Conservation (phyloP, 805 yeast species). For the Candida coquimbonensis region DNA sequence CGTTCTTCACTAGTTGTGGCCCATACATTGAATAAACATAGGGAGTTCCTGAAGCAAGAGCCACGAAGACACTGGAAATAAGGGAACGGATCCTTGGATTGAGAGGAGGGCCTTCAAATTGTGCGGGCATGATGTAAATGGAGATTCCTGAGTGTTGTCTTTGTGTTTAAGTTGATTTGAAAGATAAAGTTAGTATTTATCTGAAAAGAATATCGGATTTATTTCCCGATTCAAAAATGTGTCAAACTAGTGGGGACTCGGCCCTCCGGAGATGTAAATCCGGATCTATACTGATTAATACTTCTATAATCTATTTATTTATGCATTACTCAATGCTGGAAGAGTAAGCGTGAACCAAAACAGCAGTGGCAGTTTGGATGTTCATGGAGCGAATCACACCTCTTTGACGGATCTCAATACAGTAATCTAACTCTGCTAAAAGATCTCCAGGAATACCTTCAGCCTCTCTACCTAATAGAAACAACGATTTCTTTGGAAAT, state of each 20-base stretch:
- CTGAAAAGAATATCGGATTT: not conserved
- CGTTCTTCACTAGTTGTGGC: conserved; percentile 56
- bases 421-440: conserved; percentile 72
- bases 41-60: conserved; percentile 69
- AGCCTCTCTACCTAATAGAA: conserved; percentile 78
- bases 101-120: conserved; percentile 6
- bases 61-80: conserved; percentile 32
- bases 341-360: conserved; percentile 86
- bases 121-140: not conserved
- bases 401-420: conserved; percentile 85
- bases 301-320: too few relatives aligned
- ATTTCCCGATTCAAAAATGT: not conserved
- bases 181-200: not conserved
- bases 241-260: not conserved
- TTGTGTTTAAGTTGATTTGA: too few relatives aligned
- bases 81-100: conserved; percentile 12
- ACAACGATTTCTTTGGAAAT: conserved; percentile 75
- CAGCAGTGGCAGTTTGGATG: conserved; percentile 94
- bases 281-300: too few relatives aligned
- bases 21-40: conserved; percentile 71
- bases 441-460: conserved; percentile 89
- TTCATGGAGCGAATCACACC: conserved; percentile 95
- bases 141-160: not conserved
- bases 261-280: too few relatives aligned
- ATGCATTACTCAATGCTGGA: conserved; percentile 2